Evolutionary conservation across 2,329 filamentous ascomycete genomes (phyloP), one percentile per base, ranked within the genome.

Genomic region (Ophiostoma sp.): DNA sequence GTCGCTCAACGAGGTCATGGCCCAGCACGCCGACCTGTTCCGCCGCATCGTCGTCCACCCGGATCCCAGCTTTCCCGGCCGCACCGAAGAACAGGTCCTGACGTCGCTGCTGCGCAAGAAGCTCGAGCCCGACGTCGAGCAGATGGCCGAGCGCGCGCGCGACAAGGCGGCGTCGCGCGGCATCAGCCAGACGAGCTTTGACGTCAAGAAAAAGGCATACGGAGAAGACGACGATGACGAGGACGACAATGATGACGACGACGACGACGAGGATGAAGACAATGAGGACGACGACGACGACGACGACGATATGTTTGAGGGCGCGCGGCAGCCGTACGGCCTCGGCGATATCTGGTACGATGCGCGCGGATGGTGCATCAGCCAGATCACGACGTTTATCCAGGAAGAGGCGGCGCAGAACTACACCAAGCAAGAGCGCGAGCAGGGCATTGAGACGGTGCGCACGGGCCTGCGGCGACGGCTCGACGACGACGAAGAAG

Each of bases 61-160:
- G 0, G 87, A 88, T 12, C 90, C 91, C 2, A 87, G 88, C 76
- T 95, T 86, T 78, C 92, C 87, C 4, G 89, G 86, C 49, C 88
- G 84, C 73, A 88, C 84, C 5, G 87, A 91, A 69, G 86, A 90
- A 76, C 79, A 77, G 65, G 82, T 91, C 4, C 82, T 94, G 1
- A 82, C 85, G 40, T 85, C 89, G 73, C 81, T 96, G 2, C 81
- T 96, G 44, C 88, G 92, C 52, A 96, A 95, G 78, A 95, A 95
- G 76, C 83, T 93, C 65, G 92, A 95, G 72, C 91, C 91, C 0
- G 83, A 86, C 38, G 87, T 93, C 18, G 90, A 93, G 75, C 86
- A 88, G 68, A 88, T 89, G 79, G 87, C 94, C 40, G 84, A 87
- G 36, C 80, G 87, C 66, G 89, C 87, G 0, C 84, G 85, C 47